phyloP scores from a whole-genome alignment of 306 rosid genomes.

The Lathyrus oleraceus region DNA sequence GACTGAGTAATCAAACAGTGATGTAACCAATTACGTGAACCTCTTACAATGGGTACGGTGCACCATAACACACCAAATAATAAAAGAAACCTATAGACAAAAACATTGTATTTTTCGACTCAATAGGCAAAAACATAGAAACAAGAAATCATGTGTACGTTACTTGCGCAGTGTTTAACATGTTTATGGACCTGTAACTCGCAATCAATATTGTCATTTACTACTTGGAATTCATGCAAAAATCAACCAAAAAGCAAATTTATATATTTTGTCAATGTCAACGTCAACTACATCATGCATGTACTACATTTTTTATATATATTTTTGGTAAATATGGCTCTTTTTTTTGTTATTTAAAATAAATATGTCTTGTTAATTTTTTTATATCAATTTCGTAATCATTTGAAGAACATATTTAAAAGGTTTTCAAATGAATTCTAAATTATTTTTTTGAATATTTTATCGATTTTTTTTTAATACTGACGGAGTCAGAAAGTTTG shows the following conservation, averaged over 20 bases:
- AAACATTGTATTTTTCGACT: not conserved
- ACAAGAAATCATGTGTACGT: conserved; percentile 17
- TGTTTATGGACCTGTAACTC: conserved; percentile 18
- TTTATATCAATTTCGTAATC: no score
- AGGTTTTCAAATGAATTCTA: no score
- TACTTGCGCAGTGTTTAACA: not conserved
- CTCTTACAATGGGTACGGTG: conserved; percentile 7
- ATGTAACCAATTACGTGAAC: conserved; percentile 41
- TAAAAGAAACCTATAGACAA: conserved; percentile 22
- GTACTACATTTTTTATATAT: not conserved
- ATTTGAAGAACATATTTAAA: no score
- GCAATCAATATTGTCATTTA: conserved; percentile 34
- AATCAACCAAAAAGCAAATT: not conserved
- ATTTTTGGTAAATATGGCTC: no score
- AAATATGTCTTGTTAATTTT: no score
- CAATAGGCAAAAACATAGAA: conserved; percentile 23
- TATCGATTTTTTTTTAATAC: no score
- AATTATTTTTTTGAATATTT: no score
- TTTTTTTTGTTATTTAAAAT: no score
- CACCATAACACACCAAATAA: conserved; percentile 39
- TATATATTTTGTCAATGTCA: not conserved
- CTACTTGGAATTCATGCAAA: conserved; percentile 31
- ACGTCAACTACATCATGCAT: not conserved
- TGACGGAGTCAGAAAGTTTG: no score
- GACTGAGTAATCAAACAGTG: conserved; percentile 27